Conservation (phyloP, 306 rosid species). For the Rosa chinensis region DNA sequence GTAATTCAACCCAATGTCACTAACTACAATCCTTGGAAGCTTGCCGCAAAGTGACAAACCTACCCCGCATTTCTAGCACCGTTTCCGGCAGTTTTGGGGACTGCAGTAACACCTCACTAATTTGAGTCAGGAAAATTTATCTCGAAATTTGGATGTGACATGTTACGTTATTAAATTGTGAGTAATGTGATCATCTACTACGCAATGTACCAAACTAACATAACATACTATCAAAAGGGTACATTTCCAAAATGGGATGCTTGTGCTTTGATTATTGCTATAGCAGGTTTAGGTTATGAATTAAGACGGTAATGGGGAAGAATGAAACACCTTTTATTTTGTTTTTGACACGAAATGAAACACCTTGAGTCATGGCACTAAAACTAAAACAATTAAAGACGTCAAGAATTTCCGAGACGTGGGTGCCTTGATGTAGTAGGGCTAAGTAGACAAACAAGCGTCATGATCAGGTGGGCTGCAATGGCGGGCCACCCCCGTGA, state of each 20-base stretch:
- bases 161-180: neutral
- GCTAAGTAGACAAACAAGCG: slow-evolving; percentile 12
- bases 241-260: neutral
- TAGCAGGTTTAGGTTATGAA: too few relatives aligned
- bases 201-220: neutral
- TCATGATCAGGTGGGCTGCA: slow-evolving; percentile 16
- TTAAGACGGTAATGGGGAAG: neutral
- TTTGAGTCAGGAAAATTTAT: too few relatives aligned
- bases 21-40: neutral
- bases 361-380: neutral
- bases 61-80: slow-evolving; percentile 23
- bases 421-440: slow-evolving; percentile 4
- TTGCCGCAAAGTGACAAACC: slow-evolving; percentile 32
- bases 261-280: neutral
- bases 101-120: neutral
- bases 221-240: neutral
- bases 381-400: neutral
- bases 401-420: neutral
- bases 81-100: neutral
- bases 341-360: neutral
- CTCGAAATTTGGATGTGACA: too few relatives aligned
- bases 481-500: slow-evolving; percentile 54
- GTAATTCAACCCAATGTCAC: neutral
- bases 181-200: neutral
- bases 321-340: too few relatives aligned